Evolutionary conservation across 2,329 filamentous ascomycete species (phyloP).

Genomic region (Geosmithia putterillii): DNA sequence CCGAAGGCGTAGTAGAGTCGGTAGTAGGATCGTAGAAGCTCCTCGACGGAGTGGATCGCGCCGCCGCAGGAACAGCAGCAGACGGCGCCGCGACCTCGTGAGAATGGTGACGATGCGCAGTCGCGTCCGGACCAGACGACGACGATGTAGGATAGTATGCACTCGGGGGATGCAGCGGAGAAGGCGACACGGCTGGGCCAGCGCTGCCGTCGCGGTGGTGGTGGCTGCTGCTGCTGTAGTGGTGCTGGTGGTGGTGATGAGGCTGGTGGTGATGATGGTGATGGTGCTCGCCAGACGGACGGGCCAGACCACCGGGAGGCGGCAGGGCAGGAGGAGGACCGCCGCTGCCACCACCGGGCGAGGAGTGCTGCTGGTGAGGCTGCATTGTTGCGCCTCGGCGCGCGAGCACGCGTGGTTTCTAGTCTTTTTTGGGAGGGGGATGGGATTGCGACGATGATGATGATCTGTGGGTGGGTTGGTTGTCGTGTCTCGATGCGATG

Average conservation of each 20-base stretch:
- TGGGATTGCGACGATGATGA: background rate
- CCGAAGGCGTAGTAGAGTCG: slow-evolving; percentile 31
- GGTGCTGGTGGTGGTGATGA: slow-evolving; percentile 7
- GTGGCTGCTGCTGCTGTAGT: slow-evolving; percentile 14
- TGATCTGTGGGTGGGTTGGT: background rate
- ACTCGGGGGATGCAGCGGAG: slow-evolving; percentile 29
- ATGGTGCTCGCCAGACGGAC: slow-evolving; percentile 3
- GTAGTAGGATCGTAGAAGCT: slow-evolving; percentile 43
- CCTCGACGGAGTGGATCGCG: slow-evolving; percentile 11
- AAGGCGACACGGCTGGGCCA: slow-evolving; percentile 6
- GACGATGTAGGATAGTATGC: slow-evolving; percentile 25
- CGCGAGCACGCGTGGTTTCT: too few relatives aligned
- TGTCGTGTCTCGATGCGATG: background rate
- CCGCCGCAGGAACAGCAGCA: background rate
- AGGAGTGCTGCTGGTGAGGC: slow-evolving; percentile 17
- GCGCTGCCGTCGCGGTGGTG: background rate
- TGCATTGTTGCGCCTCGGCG: too few relatives aligned
- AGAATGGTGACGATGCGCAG: slow-evolving; percentile 14
- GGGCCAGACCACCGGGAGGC: slow-evolving; percentile 12
- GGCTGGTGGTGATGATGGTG: slow-evolving; percentile 1
- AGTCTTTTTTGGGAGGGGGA: background rate
- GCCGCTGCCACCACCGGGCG: slow-evolving; percentile 9
- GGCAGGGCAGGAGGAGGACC: slow-evolving; percentile 17
- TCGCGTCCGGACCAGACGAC: slow-evolving; percentile 11
- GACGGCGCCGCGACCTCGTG: slow-evolving; percentile 21